Percentiles rank a stretch among this genome's conserved stretches.
phyloP scores from a whole-genome alignment of 805 yeast species.

The Wickerhamiella alocasiicola region DNA sequence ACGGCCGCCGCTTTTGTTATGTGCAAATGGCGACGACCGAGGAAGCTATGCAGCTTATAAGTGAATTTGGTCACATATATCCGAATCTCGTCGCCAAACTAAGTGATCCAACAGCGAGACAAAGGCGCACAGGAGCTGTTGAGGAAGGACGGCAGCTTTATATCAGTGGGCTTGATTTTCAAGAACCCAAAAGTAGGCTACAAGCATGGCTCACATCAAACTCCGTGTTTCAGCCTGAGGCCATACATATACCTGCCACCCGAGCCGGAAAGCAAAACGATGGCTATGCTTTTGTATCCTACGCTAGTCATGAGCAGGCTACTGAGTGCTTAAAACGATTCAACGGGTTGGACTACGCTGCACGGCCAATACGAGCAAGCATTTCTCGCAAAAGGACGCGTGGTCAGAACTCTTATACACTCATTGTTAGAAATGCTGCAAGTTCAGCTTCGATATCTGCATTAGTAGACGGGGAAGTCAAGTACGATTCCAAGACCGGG shows the following conservation, averaged over 20 bases:
- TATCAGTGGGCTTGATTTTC: slow-evolving; percentile 11
- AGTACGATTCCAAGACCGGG: not conserved
- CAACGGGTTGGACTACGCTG: not conserved
- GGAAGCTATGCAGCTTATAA: slow-evolving; percentile 5
- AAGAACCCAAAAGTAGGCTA: not conserved
- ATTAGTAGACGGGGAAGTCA: not conserved
- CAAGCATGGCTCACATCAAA: not conserved
- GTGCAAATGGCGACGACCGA: slow-evolving; percentile 7
- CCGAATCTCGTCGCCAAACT: slow-evolving; percentile 5
- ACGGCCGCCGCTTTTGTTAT: slow-evolving; percentile 11
- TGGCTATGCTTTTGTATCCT: slow-evolving; percentile 11
- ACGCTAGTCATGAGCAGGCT: not conserved
- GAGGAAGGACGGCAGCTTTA: slow-evolving; percentile 11
- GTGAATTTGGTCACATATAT: not conserved
- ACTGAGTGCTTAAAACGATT: not conserved
- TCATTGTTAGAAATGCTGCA: not conserved
- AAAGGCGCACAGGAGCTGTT: slow-evolving; percentile 1
- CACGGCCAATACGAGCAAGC: not conserved
- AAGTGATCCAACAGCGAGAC: slow-evolving; percentile 8
- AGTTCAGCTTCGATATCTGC: not conserved
- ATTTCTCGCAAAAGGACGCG: not conserved
- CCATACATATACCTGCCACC: slow-evolving; percentile 5
- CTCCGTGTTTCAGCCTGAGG: slow-evolving; percentile 2
- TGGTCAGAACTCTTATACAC: not conserved
- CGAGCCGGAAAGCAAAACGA: not conserved